Conservation (phyloP, 23 red algal genomes). For the Gracilaria vermiculophylla region DNA sequence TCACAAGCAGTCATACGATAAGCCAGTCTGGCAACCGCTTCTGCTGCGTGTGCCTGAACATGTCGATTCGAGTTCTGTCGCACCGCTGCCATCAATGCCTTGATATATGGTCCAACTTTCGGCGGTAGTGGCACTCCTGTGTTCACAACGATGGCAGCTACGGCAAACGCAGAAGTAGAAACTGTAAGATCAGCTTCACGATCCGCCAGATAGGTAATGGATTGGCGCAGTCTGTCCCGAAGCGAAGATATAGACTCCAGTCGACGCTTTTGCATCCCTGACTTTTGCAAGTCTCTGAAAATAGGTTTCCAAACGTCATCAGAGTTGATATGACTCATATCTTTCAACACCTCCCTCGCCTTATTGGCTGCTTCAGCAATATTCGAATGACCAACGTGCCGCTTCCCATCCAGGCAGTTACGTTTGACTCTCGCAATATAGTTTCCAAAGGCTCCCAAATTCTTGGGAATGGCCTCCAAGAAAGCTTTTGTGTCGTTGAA, state of each 20-base stretch:
- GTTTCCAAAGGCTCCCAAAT: conserved; percentile 3
- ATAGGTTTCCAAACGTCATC: conserved; percentile 42
- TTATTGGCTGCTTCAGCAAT: conserved; percentile 13
- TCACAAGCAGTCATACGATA: conserved; percentile 48
- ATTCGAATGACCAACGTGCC: not conserved
- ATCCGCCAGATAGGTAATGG: conserved; percentile 48
- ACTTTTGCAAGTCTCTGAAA: not conserved
- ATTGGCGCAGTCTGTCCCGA: conserved; percentile 58
- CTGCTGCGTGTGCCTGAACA: conserved; percentile 55
- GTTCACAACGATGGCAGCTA: conserved; percentile 42
- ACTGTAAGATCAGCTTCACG: conserved; percentile 15
- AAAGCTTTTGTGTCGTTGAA: conserved; percentile 70
- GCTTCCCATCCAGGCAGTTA: conserved; percentile 32
- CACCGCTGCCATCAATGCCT: conserved; percentile 59
- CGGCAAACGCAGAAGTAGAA: conserved; percentile 54
- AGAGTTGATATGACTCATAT: conserved; percentile 36
- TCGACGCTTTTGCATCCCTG: conserved; percentile 41
- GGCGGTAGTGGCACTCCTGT: conserved; percentile 41
- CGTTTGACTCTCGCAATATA: conserved; percentile 35
- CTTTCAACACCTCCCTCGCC: conserved; percentile 10
- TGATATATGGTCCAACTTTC: conserved; percentile 78
- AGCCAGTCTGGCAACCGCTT: conserved; percentile 34
- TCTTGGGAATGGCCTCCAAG: conserved; percentile 46
- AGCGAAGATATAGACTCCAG: conserved; percentile 53
- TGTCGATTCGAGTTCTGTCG: conserved; percentile 36